These are phyloP conservation scores for Immersiporthe knoxdaviesiana DNA, from an alignment of 2,329 filamentous ascomycete species.

Conservation along the genomic window DNA sequence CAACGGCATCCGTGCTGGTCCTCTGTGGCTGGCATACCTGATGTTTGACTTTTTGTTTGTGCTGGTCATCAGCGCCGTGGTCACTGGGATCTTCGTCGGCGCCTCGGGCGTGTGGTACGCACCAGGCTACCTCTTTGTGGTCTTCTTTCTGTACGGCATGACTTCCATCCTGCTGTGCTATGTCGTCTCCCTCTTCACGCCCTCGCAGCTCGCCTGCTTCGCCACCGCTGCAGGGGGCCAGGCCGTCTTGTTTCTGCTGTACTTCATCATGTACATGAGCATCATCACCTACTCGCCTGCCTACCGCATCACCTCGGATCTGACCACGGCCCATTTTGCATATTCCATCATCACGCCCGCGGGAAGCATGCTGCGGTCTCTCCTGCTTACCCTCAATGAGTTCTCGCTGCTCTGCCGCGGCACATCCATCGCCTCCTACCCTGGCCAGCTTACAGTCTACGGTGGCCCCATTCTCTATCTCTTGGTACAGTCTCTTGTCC, in stretches of 20 bases:
- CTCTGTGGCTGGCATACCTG: conserved; percentile 84
- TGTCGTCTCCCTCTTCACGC: conserved; percentile 72
- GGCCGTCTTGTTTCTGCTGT: conserved; percentile 70
- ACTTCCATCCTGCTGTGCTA: conserved; percentile 78
- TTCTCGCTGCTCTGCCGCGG: conserved; percentile 80
- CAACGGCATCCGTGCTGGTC: conserved; percentile 81
- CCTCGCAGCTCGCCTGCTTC: conserved; percentile 31
- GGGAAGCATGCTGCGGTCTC: conserved; percentile 71
- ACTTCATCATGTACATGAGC: conserved; percentile 71
- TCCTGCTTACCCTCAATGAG: conserved; percentile 80
- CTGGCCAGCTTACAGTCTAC: conserved; percentile 72
- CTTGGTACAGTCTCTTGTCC: conserved; percentile 69
- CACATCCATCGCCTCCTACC: conserved; percentile 65
- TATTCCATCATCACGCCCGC: conserved; percentile 76
- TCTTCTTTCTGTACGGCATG: conserved; percentile 81
- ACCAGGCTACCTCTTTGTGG: conserved; percentile 78
- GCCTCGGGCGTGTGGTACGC: conserved; percentile 71
- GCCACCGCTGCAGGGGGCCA: conserved; percentile 80
- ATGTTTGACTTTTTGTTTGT: conserved; percentile 80
- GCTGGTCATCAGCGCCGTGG: conserved; percentile 66
- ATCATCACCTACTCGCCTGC: conserved; percentile 76
- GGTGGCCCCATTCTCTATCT: conserved; percentile 86
- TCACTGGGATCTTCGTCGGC: conserved; percentile 66
- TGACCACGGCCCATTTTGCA: conserved; percentile 75
- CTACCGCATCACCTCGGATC: conserved; percentile 66